Conservation (phyloP, 192 early-diverging fungal species). For the Backusella tarrabulga region DNA sequence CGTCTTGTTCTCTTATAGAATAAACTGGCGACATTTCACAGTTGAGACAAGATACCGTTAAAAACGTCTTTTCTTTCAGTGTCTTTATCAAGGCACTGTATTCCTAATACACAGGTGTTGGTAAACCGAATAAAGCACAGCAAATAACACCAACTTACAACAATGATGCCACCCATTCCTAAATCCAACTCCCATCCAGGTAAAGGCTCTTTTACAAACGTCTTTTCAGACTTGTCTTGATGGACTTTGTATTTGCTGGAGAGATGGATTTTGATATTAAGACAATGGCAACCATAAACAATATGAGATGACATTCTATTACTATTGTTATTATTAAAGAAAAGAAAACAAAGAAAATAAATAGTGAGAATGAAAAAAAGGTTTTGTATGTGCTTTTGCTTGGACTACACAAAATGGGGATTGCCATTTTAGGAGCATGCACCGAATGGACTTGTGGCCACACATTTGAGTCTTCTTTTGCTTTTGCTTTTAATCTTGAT, state of each 20-base stretch:
- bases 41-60: slow-evolving; percentile 3
- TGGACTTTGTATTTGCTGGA: background rate
- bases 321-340: background rate
- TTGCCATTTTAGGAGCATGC: background rate
- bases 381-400: too few relatives aligned
- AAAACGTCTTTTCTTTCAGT: background rate
- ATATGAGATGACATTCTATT: slow-evolving; percentile 14
- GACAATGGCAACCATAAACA: slow-evolving; percentile 17
- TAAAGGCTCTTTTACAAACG: background rate
- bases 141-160: background rate
- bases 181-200: slow-evolving; percentile 14
- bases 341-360: background rate
- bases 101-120: background rate
- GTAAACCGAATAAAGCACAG: background rate
- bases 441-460: background rate
- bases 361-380: background rate
- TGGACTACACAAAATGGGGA: background rate
- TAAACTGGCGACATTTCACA: slow-evolving; percentile 2
- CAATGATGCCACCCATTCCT: slow-evolving; percentile 18
- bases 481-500: background rate
- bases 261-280: slow-evolving; percentile 21
- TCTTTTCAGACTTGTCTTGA: background rate
- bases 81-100: background rate
- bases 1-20: background rate
- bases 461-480: background rate